Percentiles rank a stretch among this genome's conserved stretches.
Conservation (phyloP, 2,329 filamentous ascomycete species). For the Phyllosticta capitalensis region DNA sequence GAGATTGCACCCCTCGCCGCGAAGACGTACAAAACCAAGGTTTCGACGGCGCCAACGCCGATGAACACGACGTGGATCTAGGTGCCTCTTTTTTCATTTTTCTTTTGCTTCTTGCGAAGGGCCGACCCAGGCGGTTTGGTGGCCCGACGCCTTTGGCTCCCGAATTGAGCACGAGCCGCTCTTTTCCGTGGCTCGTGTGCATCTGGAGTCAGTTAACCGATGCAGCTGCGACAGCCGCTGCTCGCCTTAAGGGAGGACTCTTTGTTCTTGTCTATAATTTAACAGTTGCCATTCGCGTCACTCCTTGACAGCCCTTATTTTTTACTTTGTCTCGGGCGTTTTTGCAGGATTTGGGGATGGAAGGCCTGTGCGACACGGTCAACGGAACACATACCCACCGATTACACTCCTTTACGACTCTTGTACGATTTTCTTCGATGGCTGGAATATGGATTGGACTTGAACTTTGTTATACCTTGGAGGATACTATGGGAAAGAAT, state of each 20-base stretch:
- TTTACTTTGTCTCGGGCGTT: not conserved
- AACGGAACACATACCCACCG: not conserved
- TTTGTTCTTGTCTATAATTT: not conserved
- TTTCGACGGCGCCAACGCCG: slow-evolving; percentile 1
- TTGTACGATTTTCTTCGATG: not conserved
- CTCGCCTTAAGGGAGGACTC: not conserved
- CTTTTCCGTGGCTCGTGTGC: not conserved
- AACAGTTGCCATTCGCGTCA: not conserved
- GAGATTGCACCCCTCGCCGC: slow-evolving; percentile 60
- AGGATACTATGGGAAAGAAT: not conserved
- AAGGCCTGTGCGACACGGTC: not conserved
- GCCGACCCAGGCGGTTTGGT: not conserved
- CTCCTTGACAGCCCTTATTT: not conserved
- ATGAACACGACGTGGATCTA: slow-evolving; percentile 10
- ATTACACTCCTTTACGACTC: slow-evolving; percentile 6
- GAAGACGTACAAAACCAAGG: not conserved
- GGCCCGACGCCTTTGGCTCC: not conserved
- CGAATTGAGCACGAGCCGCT: not conserved
- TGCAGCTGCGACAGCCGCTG: not conserved
- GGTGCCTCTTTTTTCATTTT: not conserved
- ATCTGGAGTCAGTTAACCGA: not conserved
- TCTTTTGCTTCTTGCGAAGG: not conserved
- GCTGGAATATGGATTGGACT: not conserved
- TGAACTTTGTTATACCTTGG: not conserved
- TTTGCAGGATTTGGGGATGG: not conserved